Base-by-base conservation (phyloP, 2,329 filamentous ascomycete genomes). In the Trichoderma sp. region DNA sequence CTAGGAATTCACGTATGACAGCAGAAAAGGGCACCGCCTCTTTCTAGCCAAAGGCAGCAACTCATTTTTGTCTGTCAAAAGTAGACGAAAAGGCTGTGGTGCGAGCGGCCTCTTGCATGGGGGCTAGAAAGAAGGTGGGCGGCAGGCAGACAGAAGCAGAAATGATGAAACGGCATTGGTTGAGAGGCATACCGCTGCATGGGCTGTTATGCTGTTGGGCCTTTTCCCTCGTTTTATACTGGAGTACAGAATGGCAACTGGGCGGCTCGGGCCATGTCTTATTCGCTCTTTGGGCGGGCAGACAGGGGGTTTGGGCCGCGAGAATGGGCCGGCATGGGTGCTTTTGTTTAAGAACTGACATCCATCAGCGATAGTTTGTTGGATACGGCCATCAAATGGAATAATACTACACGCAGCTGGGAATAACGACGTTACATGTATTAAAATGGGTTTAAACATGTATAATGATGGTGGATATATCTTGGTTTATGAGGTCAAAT, bases 231-330 rank as follows among this genome's bases (percentile, higher is more conserved):
- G 8, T 26, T 43, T 26, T 43, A 6, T 6, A 32, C 13, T 24
- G 34, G 52, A n/a, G 63, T 37, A 26, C 39, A 59, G 13, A 43
- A 2, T 18, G 37, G 34, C 30, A 34, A 46, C 16, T 55, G 43
- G 55, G 60, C 68, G 68, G 68, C 68, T 52, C 60, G 10, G 68
- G 46, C 21, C 60, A 39, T 64, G 26, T 69, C 30, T 46, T 66
- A 69, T 66, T 69, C 60, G 68, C 28, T 54, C 59, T 37, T 43
- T 46, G 55, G 14, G 13, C 5, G 39, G 39, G 32, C 32, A 26
- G 10, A 6, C 39, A 58, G 55, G 68, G 61, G 54, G 64, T 34
- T 51, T 58, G 67, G 67, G 59, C 60, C 39, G 67, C 54, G 49
- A 58, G 37, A 34, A 56, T 52, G 49, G 56, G 26, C 30, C 30